Evolutionary conservation across 1,284 basidiomycete species (phyloP).

Genomic region (Xerocomus minutiporus): DNA sequence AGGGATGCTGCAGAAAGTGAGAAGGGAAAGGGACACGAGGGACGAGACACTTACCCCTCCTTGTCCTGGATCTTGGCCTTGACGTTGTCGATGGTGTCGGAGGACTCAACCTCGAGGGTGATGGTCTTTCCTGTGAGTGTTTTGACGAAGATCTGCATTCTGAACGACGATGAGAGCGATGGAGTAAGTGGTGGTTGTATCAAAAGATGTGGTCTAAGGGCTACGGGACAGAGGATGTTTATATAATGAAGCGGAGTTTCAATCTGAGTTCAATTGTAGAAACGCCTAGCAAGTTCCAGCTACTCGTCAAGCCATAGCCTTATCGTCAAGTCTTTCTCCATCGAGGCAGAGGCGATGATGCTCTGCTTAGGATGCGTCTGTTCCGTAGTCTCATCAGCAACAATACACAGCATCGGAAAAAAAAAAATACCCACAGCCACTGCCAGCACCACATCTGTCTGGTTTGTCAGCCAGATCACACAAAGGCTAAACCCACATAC

Average conservation of each 20-base stretch:
- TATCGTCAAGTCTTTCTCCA: slow-evolving; percentile 82
- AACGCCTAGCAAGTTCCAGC: slow-evolving; percentile 10
- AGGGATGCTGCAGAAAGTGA: slow-evolving; percentile 48
- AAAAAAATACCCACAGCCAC: slow-evolving; percentile 52
- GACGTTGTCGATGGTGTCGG: slow-evolving; percentile 86
- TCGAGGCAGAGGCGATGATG: slow-evolving; percentile 77
- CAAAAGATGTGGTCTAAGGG: background rate
- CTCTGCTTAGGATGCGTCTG: slow-evolving; percentile 69
- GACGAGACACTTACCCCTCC: slow-evolving; percentile 65
- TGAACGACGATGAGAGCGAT: slow-evolving; percentile 3
- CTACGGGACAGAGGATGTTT: slow-evolving; percentile 6
- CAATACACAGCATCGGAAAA: background rate
- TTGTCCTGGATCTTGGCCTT: slow-evolving; percentile 84
- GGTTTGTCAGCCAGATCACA: slow-evolving; percentile 10
- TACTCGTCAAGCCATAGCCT: slow-evolving; percentile 67
- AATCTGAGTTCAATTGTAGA: slow-evolving; percentile 12
- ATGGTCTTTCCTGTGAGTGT: slow-evolving; percentile 91
- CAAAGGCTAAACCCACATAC: slow-evolving; percentile 37
- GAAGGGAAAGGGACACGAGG: background rate
- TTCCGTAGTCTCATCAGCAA: slow-evolving; percentile 9
- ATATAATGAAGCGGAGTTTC: slow-evolving; percentile 28
- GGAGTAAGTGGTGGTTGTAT: slow-evolving; percentile 40
- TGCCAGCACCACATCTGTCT: slow-evolving; percentile 61
- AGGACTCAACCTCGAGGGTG: slow-evolving; percentile 87
- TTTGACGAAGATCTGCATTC: slow-evolving; percentile 84